These are phyloP conservation scores for Periglandula ipomoeae DNA, from an alignment of 2,329 filamentous ascomycete genomes.

Conservation along the genomic window DNA sequence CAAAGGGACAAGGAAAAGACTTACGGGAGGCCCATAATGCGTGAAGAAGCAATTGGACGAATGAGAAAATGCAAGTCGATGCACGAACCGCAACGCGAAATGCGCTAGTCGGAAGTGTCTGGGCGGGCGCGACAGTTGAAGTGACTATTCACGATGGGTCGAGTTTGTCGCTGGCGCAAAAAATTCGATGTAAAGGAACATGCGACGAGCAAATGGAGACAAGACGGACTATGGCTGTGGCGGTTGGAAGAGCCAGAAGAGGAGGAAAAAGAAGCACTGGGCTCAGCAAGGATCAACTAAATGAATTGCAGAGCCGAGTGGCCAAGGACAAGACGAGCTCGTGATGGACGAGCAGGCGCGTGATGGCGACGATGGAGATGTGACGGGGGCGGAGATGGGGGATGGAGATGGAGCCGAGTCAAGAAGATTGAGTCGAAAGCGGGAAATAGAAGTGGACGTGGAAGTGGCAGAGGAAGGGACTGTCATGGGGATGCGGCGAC, in stretches of 20 bases:
- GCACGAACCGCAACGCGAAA: not conserved
- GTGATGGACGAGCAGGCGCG: not conserved
- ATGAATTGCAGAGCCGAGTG: not conserved
- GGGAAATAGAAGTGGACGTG: not conserved
- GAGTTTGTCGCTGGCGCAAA: not conserved
- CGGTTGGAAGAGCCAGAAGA: not conserved
- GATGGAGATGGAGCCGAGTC: too few relatives aligned
- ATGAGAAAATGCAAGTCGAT: not conserved
- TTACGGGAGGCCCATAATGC: slow-evolving; percentile 40
- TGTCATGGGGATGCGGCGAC: not conserved
- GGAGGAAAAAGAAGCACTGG: not conserved
- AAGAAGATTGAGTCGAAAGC: not conserved
- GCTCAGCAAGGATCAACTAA: not conserved
- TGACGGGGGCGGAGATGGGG: not conserved
- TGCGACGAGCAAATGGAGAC: not conserved
- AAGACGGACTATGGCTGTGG: not conserved
- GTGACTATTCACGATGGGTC: not conserved
- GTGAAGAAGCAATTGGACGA: not conserved
- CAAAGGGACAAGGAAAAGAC: slow-evolving; percentile 16
- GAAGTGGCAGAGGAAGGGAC: not conserved
- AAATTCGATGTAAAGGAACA: not conserved
- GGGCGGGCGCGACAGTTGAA: not conserved
- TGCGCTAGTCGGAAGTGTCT: not conserved
- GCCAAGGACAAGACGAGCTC: not conserved
- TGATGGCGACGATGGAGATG: not conserved